Base-by-base conservation (phyloP, 352 stramenopile species). In the Phytophthora constricta region DNA sequence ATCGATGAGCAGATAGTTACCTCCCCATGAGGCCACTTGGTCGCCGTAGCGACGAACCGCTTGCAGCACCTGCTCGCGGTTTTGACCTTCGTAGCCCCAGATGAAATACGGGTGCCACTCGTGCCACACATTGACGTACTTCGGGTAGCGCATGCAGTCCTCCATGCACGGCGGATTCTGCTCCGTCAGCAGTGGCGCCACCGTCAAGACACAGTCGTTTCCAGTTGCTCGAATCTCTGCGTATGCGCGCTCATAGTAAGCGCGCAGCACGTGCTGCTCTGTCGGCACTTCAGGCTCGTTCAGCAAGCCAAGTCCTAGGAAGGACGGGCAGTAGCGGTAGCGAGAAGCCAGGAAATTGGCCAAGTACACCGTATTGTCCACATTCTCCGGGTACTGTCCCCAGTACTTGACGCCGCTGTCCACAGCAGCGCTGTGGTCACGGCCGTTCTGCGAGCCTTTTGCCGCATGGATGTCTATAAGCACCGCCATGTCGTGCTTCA, bases 61-160 rank as follows among this genome's bases (percentile, higher is more conserved):
- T n/a, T 74, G 27, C 17, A 93, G 52, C 16, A 96, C 65, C 62
- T 96, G 71, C 4, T 87, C 60, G 20, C 76, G 72, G 34, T 49
- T 79, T 52, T 93, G 77, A 11, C 62, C 51, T 59, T 93, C 82
- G 61, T 90, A 95, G 56, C 88, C 88, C 88, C 86, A 96, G 27
- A 96, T 72, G 49, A 94, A 94, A 73, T 96, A 96, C 45, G 71
- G 83, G 52, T 96, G 88, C 86, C 86, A 96, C 53, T 96, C 88
- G 65, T 91, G 77, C 88, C 88, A 96, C 22, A 96, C 85, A 33
- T 96, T 96, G n/a, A 47, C 77, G 51, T 79, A 89, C 31, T 65
- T 67, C 0, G 80, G 77, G n/a, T 73, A 80, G 20, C 68, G 54
- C 74, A 94, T 80, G 31, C 94, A 79, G 28, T 80, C 81, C 23